A percentile compares a stretch with the other conserved stretches of the same genome.
Evolutionary conservation across 2,329 filamentous ascomycete species (phyloP).

Genomic region (Raffaelea deltoideospora): DNA sequence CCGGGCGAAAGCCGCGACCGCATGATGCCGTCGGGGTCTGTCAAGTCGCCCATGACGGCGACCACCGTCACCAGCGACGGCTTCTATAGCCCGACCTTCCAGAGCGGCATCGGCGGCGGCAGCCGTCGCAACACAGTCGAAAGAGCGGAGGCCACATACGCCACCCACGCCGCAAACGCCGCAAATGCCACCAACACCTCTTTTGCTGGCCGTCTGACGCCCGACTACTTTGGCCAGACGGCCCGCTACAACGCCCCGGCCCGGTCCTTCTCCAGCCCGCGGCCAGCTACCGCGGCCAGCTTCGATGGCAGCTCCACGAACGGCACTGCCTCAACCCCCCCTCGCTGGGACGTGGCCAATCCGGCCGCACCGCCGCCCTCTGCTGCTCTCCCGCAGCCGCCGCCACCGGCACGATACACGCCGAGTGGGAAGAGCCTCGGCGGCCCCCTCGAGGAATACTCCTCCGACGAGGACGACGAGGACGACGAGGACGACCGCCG

Average conservation of each 20-base stretch:
- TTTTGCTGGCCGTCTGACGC: slow-evolving; percentile 29
- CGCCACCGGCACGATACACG: not conserved
- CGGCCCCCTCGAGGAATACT: not conserved
- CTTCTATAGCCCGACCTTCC: not conserved
- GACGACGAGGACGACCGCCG: slow-evolving; percentile 1
- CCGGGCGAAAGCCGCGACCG: not conserved
- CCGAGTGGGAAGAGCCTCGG: not conserved
- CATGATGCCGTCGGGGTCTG: not conserved
- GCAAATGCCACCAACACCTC: not conserved
- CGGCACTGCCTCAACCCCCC: slow-evolving; percentile 8
- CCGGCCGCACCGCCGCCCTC: not conserved
- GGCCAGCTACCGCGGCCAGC: slow-evolving; percentile 21
- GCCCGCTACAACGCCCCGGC: slow-evolving; percentile 38
- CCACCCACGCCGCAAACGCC: not conserved
- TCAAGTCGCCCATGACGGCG: not conserved
- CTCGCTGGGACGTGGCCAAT: slow-evolving; percentile 12
- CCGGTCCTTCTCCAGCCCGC: slow-evolving; percentile 40
- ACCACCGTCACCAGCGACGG: too few species aligned
- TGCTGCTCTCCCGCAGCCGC: not conserved
- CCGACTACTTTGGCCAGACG: slow-evolving; percentile 41
- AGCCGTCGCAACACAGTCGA: not conserved
- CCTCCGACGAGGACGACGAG: slow-evolving; percentile 3
- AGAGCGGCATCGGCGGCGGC: not conserved
- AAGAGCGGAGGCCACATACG: not conserved
- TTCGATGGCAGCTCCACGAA: slow-evolving; percentile 2